Evolutionary conservation across 208 protist genomes (phyloP), one percentile per base, ranked within the genome.

Genomic region (Crithidia acanthocephali): DNA sequence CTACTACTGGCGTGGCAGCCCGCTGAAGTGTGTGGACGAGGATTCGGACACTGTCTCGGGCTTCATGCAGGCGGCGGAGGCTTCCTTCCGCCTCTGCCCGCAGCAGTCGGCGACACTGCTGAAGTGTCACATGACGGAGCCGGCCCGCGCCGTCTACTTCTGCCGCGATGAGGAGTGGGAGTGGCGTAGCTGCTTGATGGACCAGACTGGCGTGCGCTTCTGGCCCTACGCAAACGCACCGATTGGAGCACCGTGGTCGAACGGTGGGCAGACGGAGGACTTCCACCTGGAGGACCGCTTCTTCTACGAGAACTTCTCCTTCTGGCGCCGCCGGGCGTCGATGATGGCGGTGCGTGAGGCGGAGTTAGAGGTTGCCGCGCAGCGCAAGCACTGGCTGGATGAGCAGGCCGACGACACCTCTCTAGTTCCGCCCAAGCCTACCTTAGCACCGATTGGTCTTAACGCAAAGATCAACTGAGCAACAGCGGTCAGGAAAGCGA

Each of bases 121-220:
- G 22, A 97, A 97, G 83, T 97, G 92, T 74, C 92, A 97, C 84
- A 94, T 95, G 92, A 97, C 92, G 37, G 89, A 97, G 75, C 92
- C 92, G 10, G 86, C 88, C 15, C 84, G 85, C 57, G 92, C 89
- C n/a, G 83, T 97, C 25, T 97, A 83, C 56, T 97, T 97, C 79
- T 97, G 92, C 74, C 87, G 92, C 30, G 92, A 97, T 67, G 92
- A 97, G 68, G 92, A 97, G 80, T 97, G 89, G 87, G 89, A 97
- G 83, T 97, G 92, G 92, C 92, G 92, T n/a, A 94, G 73, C 50
- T 97, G 92, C 71, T 62, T 97, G 59, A 97, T 97, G 92, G 92
- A 97, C 66, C 86, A 94, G 66, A 97, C 92, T 0, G 92, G 92
- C 20, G 77, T 95, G 23, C 92, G 92, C 61, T 97, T 97, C 73